These are phyloP conservation scores for Ganoderma leucocontextum DNA, from an alignment of 1,284 basidiomycete species.

Conservation along the genomic window DNA sequence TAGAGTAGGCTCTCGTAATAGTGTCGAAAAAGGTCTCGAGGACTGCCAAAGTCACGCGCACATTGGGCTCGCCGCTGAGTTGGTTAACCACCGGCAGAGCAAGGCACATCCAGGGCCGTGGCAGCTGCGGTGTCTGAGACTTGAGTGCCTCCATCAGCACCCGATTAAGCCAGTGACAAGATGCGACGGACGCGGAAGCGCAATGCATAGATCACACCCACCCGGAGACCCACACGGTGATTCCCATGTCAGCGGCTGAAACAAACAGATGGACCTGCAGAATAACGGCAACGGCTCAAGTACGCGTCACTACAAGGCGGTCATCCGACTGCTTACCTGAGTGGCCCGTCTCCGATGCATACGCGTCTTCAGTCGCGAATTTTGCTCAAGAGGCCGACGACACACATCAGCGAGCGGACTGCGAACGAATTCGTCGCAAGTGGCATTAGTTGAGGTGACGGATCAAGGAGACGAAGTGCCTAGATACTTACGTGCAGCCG, in stretches of 20 bases:
- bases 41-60: conserved; percentile 23
- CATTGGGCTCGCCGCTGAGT: conserved; percentile 16
- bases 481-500: background rate
- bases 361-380: background rate
- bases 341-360: background rate
- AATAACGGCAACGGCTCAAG: background rate
- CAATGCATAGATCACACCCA: background rate
- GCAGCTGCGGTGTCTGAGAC: background rate
- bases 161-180: background rate
- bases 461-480: background rate
- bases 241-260: background rate
- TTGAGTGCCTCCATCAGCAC: background rate
- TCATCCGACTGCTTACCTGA: background rate
- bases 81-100: conserved; percentile 13
- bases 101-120: background rate
- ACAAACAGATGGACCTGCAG: background rate
- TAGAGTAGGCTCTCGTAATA: background rate
- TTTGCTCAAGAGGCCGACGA: conserved; percentile 8
- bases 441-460: background rate
- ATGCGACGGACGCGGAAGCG: background rate
- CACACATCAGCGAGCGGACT: conserved; percentile 14
- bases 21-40: conserved; percentile 1
- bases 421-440: background rate
- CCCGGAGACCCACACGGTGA: background rate
- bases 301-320: background rate